A percentile compares a stretch with the other conserved stretches of the same genome.
Conservation (phyloP, 78 protist genomes). For the Capsaspora owczarzaki region DNA sequence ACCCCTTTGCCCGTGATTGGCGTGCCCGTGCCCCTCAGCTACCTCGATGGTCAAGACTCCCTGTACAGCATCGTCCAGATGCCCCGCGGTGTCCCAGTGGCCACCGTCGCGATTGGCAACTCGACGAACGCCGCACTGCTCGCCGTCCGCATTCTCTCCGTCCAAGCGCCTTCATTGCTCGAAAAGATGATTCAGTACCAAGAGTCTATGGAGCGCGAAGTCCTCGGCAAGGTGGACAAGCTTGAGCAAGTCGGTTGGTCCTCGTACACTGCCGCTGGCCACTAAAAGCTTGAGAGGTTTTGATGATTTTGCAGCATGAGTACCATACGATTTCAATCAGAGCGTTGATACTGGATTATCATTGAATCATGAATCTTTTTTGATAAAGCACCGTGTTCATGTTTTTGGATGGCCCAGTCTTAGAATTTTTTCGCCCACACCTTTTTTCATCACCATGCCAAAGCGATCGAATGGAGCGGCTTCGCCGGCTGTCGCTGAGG, state of each 20-base stretch:
- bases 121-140: conserved; percentile 62
- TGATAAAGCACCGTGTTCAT: too few species aligned
- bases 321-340: too few species aligned
- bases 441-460: too few species aligned
- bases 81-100: conserved; percentile 70
- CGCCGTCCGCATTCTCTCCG: conserved; percentile 41
- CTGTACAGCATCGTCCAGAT: conserved; percentile 64
- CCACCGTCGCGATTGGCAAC: conserved; percentile 67
- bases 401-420: too few species aligned
- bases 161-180: background rate
- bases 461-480: too few species aligned
- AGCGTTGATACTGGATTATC: too few species aligned
- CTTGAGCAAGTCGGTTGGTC: conserved; percentile 32
- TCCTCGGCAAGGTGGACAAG: conserved; percentile 19
- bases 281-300: too few species aligned
- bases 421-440: too few species aligned
- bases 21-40: conserved; percentile 63
- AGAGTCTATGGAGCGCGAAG: conserved; percentile 18
- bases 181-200: conserved; percentile 11
- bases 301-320: too few species aligned
- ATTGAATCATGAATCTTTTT: too few species aligned
- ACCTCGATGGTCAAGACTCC: conserved; percentile 70
- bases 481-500: too few species aligned
- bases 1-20: conserved; percentile 90
- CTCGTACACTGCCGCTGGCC: too few species aligned